Evolutionary conservation across 2,329 filamentous ascomycete species (phyloP), one percentile per base, ranked within the genome.

Genomic region (Aspergillus sp.): DNA sequence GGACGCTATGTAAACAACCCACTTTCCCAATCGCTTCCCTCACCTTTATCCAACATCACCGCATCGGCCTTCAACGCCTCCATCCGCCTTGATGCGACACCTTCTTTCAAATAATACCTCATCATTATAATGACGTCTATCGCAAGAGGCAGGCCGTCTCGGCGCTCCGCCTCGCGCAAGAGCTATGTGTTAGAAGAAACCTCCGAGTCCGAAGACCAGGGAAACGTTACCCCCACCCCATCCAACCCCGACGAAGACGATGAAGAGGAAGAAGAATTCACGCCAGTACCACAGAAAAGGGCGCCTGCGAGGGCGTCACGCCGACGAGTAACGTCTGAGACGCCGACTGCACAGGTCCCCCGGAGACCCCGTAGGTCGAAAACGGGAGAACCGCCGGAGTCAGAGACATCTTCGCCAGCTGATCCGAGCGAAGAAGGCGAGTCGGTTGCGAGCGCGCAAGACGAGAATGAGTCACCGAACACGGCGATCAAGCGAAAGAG

Each of bases 101-200:
- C 58, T 60, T 54, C 54, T 59, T 46, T 34, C 58, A 54, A 54
- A 50, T 59, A 47, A 61, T 55, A 61, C 39, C 57, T 57, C 45
- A 44, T 37, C 51, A 40, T 39, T 56, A 67, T 66, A 63, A 77
- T 77, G 75, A 68, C 74, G 60, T 75, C 75, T 53, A 66, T 73
- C 63, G 69, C 74, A 52, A 73, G 72, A 63, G 71, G 81, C 46
- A 80, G 87, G 64, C 82, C 86, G 11, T 82, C 83, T 56, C 81
- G 87, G 70, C 81, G 86, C 56, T 82, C 80, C 50, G 82, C 83
- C 44, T 75, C 89, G 52, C 85, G 91, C 70, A 86, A 88, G 67
- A 89, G 87, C 66, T 85, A 89, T 51, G 82, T 96, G 48, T 79
- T 93, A 59, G 91, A 96, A 64, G 91, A 85, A 19, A 83, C 86